Conservation (phyloP, 2,329 filamentous ascomycete genomes). For the Beauveria caledonica region DNA sequence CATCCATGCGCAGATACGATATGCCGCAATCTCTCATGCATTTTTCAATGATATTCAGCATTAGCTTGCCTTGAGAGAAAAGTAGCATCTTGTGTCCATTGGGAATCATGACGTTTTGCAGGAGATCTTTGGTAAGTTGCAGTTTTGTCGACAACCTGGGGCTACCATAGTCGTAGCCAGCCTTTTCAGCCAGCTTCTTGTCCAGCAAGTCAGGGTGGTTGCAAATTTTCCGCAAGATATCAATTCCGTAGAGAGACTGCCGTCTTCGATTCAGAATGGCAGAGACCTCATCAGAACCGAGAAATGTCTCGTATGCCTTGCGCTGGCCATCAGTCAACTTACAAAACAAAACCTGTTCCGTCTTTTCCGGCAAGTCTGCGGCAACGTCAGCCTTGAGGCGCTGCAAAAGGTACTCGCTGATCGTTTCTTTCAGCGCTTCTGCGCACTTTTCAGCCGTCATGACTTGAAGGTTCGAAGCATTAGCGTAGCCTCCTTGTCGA, state of each 20-base stretch:
- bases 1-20: conserved; percentile 85
- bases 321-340: conserved; percentile 74
- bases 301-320: conserved; percentile 70
- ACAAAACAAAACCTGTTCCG: conserved; percentile 91
- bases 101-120: conserved; percentile 76
- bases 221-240: conserved; percentile 90
- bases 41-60: conserved; percentile 87
- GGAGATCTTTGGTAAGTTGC: conserved; percentile 81
- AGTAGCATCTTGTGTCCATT: conserved; percentile 88
- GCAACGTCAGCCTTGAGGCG: conserved; percentile 91
- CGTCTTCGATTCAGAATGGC: conserved; percentile 67
- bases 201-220: conserved; percentile 90
- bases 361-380: conserved; percentile 88
- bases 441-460: conserved; percentile 93
- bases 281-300: conserved; percentile 77
- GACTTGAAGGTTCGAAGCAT: conserved; percentile 87
- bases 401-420: conserved; percentile 87
- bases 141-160: conserved; percentile 84
- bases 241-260: conserved; percentile 82
- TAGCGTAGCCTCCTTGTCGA: conserved; percentile 85
- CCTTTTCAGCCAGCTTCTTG: conserved; percentile 44
- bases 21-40: conserved; percentile 66
- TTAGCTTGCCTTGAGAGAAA: conserved; percentile 88
- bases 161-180: conserved; percentile 69
- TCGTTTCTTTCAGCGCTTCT: conserved; percentile 85